Percentiles rank a stretch among this genome's conserved stretches.
Evolutionary conservation across 2,329 filamentous ascomycete species (phyloP).

Genomic region (Epichloe elymi): DNA sequence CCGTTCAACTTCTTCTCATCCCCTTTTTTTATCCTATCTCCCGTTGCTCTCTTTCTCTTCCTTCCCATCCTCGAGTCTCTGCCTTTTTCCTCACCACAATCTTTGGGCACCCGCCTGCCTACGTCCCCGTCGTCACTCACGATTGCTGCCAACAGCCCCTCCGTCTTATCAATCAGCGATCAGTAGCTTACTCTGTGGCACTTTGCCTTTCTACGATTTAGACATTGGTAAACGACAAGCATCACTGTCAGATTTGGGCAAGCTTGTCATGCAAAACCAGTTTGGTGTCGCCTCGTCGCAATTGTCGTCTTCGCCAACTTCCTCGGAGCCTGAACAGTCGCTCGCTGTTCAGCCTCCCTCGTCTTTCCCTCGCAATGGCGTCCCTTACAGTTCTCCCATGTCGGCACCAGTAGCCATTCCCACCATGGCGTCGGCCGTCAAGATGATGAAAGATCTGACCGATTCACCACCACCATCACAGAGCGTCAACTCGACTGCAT

Average conservation of each 20-base stretch:
- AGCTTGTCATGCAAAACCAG: conserved; percentile 33
- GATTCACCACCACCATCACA: conserved; percentile 43
- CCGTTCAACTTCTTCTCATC: not conserved
- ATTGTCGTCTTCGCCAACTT: conserved; percentile 15
- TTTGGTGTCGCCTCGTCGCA: conserved; percentile 20
- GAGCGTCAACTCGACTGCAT: conserved; percentile 45
- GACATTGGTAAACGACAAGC: conserved; percentile 23
- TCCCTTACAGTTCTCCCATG: conserved; percentile 10
- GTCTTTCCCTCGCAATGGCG: conserved; percentile 18
- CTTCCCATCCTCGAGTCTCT: not conserved
- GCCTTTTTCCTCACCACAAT: not conserved
- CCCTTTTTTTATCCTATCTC: not conserved
- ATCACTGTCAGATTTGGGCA: conserved; percentile 28
- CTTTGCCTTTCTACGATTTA: conserved; percentile 8
- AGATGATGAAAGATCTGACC: conserved; percentile 30
- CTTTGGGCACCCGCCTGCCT: not conserved
- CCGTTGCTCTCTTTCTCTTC: not conserved
- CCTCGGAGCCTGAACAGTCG: conserved; percentile 19
- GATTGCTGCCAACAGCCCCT: not conserved
- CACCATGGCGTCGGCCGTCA: conserved; percentile 28
- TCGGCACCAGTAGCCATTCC: conserved; percentile 16
- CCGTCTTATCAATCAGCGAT: conserved; percentile 6
- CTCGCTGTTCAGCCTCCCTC: conserved; percentile 20
- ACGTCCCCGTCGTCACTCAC: not conserved
- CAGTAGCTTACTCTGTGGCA: conserved; percentile 7